A percentile compares a stretch with the other conserved stretches of the same genome.
Evolutionary conservation across 805 yeast genomes (phyloP).

Genomic region (Millerozyma miso): DNA sequence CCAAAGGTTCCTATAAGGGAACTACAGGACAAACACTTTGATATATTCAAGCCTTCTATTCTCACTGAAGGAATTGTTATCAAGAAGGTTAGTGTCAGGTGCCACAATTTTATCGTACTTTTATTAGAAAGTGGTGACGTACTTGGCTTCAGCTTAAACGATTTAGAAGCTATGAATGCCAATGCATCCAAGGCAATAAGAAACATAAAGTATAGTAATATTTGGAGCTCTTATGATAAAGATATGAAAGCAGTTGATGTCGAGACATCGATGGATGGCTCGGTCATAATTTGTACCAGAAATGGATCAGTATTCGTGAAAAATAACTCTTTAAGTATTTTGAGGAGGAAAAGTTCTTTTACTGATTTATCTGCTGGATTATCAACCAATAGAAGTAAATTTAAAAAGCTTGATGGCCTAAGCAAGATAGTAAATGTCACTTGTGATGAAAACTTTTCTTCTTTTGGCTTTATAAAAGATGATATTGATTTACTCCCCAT

Average conservation of each 20-base stretch:
- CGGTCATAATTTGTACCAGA: slow-evolving; percentile 59
- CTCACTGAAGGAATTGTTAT: slow-evolving; percentile 39
- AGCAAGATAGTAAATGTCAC: slow-evolving; percentile 58
- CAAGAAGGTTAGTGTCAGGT: slow-evolving; percentile 29
- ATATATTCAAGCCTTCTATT: slow-evolving; percentile 49
- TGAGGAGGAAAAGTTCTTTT: slow-evolving; percentile 27
- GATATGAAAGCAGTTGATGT: slow-evolving; percentile 62
- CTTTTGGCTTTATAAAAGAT: slow-evolving; percentile 64
- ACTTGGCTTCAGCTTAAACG: slow-evolving; percentile 30
- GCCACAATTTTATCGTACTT: slow-evolving; percentile 43
- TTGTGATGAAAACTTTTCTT: slow-evolving; percentile 61
- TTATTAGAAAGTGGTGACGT: slow-evolving; percentile 61
- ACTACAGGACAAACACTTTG: slow-evolving; percentile 42
- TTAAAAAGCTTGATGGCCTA: slow-evolving; percentile 48
- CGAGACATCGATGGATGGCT: slow-evolving; percentile 65
- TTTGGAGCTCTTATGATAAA: slow-evolving; percentile 62
- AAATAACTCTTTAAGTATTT: slow-evolving; percentile 14
- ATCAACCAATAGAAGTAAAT: slow-evolving; percentile 41
- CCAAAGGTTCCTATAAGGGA: slow-evolving; percentile 36
- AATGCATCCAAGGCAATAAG: slow-evolving; percentile 18
- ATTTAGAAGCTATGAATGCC: slow-evolving; percentile 12
- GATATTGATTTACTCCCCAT: slow-evolving; percentile 59
- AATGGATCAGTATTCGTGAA: slow-evolving; percentile 65
- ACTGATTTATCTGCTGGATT: slow-evolving; percentile 24
- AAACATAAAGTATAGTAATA: slow-evolving; percentile 39